Conservation (phyloP, 2,329 filamentous ascomycete genomes). For the Ophiosphaerella narmari region DNA sequence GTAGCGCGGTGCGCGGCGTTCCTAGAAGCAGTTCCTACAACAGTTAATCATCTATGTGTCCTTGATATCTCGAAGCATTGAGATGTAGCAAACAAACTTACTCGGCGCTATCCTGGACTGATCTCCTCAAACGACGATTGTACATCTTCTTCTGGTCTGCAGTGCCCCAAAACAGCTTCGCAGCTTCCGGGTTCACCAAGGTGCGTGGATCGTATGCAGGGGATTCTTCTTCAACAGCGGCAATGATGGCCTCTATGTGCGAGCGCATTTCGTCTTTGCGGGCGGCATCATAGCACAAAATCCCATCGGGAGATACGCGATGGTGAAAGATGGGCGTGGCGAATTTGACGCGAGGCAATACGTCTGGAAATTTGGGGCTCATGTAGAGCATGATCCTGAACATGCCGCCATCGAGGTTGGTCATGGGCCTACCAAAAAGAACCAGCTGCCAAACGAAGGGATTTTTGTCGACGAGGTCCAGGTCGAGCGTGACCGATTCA, state of each 20-base stretch:
- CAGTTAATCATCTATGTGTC: neutral
- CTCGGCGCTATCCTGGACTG: conserved; percentile 65
- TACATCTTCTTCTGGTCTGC: conserved; percentile 81
- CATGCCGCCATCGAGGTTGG: conserved; percentile 84
- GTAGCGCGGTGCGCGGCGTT: neutral
- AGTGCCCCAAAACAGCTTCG: conserved; percentile 83
- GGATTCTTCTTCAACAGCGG: conserved; percentile 81
- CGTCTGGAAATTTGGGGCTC: conserved; percentile 83
- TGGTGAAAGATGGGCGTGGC: conserved; percentile 87
- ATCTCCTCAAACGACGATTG: conserved; percentile 77
- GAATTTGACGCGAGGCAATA: conserved; percentile 83
- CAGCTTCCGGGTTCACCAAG: conserved; percentile 83
- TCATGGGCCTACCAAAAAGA: conserved; percentile 91
- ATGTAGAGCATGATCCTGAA: conserved; percentile 81
- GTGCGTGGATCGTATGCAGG: conserved; percentile 90
- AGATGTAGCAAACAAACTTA: conserved; percentile 24
- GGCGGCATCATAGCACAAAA: conserved; percentile 75
- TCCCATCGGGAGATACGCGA: conserved; percentile 77
- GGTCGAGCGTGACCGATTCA: conserved; percentile 71
- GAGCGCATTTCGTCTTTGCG: conserved; percentile 75
- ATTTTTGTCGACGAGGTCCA: conserved; percentile 78
- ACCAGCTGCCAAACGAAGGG: conserved; percentile 89
- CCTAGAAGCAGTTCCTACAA: conserved; percentile 31
- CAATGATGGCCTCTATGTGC: conserved; percentile 83
- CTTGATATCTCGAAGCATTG: neutral